phyloP scores from a whole-genome alignment of 495 filamentous ascomycete genomes.

The Elasticomyces elasticus region DNA sequence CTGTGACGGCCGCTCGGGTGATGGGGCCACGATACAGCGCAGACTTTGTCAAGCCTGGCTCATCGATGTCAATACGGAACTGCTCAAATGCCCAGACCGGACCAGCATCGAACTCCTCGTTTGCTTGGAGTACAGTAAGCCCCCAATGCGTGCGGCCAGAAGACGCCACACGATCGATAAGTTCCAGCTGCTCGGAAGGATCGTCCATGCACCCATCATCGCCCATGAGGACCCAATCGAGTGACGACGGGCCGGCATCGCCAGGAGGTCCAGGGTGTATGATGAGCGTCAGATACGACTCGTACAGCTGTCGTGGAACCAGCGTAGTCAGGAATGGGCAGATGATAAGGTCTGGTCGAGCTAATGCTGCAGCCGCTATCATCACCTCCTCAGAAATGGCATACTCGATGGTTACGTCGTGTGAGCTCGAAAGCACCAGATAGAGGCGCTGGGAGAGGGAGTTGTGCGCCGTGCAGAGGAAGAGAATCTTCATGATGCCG shows the following conservation, averaged over 20 bases:
- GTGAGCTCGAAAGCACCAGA: conserved; percentile 1
- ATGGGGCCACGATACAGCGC: conserved; percentile 6
- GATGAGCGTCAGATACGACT: conserved; percentile 8
- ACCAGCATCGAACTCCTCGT: conserved; percentile 11
- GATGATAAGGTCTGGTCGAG: conserved; percentile 4
- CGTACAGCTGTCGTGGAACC: conserved; percentile 8
- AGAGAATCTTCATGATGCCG: conserved; percentile 13
- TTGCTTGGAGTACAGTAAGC: conserved; percentile 9
- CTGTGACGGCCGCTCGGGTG: conserved; percentile 4
- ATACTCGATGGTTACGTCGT: conserved; percentile 13
- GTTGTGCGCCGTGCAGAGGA: conserved; percentile 15
- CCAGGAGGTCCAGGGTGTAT: conserved; percentile 10
- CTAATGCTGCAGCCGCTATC: conserved; percentile 7
- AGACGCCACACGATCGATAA: neutral
- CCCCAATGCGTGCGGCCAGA: conserved; percentile 8
- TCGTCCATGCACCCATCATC: conserved; percentile 11
- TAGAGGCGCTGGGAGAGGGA: conserved; percentile 14
- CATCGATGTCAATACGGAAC: conserved; percentile 14
- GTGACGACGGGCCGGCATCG: conserved; percentile 12
- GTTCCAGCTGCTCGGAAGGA: neutral
- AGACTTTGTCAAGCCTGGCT: conserved; percentile 11
- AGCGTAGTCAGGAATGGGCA: conserved; percentile 12
- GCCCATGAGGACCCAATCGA: conserved; percentile 14
- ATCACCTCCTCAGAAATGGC: conserved; percentile 11
- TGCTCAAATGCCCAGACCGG: conserved; percentile 15